Evolutionary conservation across 306 rosid genomes (phyloP), one percentile per base, ranked within the genome.

Genomic region (Quercus ilex): DNA sequence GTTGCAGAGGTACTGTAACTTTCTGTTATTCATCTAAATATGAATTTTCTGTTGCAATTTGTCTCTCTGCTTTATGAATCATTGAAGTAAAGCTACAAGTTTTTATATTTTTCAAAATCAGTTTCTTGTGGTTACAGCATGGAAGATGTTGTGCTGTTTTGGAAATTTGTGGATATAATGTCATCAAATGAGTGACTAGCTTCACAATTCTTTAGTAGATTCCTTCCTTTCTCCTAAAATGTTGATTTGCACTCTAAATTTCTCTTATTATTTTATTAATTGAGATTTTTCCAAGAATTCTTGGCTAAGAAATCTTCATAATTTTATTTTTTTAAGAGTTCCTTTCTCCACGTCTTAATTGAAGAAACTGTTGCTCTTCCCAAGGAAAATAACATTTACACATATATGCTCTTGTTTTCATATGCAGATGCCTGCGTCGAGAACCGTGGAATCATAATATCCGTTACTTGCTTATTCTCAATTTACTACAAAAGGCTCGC

Each of bases 361-460:
- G 25, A 35, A 33, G 46, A 65, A 35, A 14, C 11, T 18, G 38
- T 4, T 33, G 4, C 72, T 58, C 26, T 76, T 77, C 55, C 30
- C 17, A 12, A 14, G 72, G 51, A 69, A 30, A 74, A 67, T 74
- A 77, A 35, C 38, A 33, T 33, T 19, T 79, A 82, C 23, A 41
- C 60, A 74, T 78, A 20, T 76, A 63, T 69, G 35, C 30, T 23
- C 55, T 14, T 67, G 31, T 71, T 38, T 78, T 79, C 82, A 80
- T 78, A 65, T 82, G 83, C 94, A 94, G 98, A 81, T 88, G 83
- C 91, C 85, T 94, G 69, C 97, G 74, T 76, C 92, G 76, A 83
- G 93, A 91, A 73, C 99, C 99, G 59, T 94, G 97, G 97, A 91
- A 89, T 75, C 88, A 84, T 76, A 89, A 86, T 83, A 75, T 88